Conservation (phyloP, 2,329 filamentous ascomycete genomes). For the Trichoderma aggressivum region DNA sequence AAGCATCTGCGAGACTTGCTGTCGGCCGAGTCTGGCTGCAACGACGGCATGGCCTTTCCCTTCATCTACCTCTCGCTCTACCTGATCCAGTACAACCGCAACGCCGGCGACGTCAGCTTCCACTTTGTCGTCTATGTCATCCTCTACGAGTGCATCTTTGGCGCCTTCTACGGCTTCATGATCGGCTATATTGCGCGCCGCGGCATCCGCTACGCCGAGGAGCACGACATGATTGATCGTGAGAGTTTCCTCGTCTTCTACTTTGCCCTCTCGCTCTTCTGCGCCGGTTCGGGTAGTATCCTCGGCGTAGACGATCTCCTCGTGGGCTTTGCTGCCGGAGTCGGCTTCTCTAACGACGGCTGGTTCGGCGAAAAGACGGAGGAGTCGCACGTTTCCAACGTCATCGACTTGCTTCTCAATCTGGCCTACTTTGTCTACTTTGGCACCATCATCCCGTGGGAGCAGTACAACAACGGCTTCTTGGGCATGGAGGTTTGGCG, state of each 20-base stretch:
- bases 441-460: slow-evolving; percentile 95
- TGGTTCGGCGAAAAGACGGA: slow-evolving; percentile 99
- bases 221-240: slow-evolving; percentile 81
- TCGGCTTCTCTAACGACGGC: slow-evolving; percentile 98
- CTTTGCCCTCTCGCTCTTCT: slow-evolving; percentile 93
- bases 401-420: slow-evolving; percentile 95
- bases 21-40: slow-evolving; percentile 95
- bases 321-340: slow-evolving; percentile 89
- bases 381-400: slow-evolving; percentile 97
- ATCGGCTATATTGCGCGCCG: slow-evolving; percentile 89
- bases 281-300: slow-evolving; percentile 87
- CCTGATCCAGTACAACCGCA: slow-evolving; percentile 74
- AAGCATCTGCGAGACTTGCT: slow-evolving; percentile 95
- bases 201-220: slow-evolving; percentile 83
- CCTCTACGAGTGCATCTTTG: slow-evolving; percentile 93
- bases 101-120: slow-evolving; percentile 66
- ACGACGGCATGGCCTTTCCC: slow-evolving; percentile 99
- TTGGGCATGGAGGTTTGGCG: slow-evolving; percentile 83
- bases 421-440: slow-evolving; percentile 98
- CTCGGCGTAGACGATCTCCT: slow-evolving; percentile 90
- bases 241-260: slow-evolving; percentile 99
- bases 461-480: slow-evolving; percentile 73
- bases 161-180: slow-evolving; percentile 80
- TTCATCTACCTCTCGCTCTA: slow-evolving; percentile 94
- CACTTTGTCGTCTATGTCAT: slow-evolving; percentile 90